Evolutionary conservation across 1,284 basidiomycete species (phyloP).

Genomic region (Cryptococcus sp.): DNA sequence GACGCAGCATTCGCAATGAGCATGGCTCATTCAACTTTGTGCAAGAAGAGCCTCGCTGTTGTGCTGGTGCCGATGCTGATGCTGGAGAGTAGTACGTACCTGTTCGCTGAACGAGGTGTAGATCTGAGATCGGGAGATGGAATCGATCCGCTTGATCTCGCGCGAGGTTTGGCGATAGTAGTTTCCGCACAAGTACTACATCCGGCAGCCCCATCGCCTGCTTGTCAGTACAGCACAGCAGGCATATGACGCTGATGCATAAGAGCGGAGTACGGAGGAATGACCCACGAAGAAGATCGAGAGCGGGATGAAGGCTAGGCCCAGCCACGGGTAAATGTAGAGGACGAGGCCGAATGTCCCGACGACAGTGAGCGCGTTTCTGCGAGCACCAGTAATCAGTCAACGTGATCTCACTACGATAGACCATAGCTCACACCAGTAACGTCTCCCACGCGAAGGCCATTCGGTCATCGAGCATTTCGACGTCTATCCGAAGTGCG

Average conservation of each 20-base stretch:
- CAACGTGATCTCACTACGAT: not conserved
- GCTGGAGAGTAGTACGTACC: slow-evolving; percentile 14
- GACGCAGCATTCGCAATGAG: not conserved
- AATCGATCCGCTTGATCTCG: slow-evolving; percentile 47
- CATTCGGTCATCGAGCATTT: slow-evolving; percentile 37
- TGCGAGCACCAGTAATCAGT: not conserved
- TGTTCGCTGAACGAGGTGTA: slow-evolving; percentile 46
- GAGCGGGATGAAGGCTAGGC: slow-evolving; percentile 37
- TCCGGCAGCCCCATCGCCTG: not conserved
- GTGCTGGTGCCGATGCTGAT: too few species aligned
- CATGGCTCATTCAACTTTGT: too few species aligned
- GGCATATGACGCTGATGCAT: too few species aligned
- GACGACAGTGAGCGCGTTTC: slow-evolving; percentile 25
- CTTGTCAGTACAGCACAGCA: not conserved
- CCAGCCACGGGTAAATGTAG: slow-evolving; percentile 38
- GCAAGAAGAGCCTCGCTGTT: too few species aligned
- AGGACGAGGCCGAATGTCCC: slow-evolving; percentile 38
- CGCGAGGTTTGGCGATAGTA: slow-evolving; percentile 43
- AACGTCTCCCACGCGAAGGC: slow-evolving; percentile 25
- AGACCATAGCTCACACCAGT: slow-evolving; percentile 20
- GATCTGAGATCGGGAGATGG: slow-evolving; percentile 36
- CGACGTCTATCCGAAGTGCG: slow-evolving; percentile 24
- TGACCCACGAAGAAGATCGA: slow-evolving; percentile 29
- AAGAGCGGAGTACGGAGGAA: not conserved
- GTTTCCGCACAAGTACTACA: slow-evolving; percentile 26